Conservation (phyloP, 441 rosid genomes). For the Bruguiera hainesii region DNA sequence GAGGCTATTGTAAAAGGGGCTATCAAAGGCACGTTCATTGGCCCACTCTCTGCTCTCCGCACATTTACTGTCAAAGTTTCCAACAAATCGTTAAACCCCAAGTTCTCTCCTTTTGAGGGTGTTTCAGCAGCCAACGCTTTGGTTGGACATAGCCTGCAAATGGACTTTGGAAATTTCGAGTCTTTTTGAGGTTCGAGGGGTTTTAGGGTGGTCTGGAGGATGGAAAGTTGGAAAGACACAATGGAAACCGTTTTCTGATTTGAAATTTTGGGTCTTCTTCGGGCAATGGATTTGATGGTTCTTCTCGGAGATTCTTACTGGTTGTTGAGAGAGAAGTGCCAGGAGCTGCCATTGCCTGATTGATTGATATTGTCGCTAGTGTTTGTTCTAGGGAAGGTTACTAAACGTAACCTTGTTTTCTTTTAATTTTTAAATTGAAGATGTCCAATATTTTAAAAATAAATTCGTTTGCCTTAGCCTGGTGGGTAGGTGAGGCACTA, state of each 20-base stretch:
- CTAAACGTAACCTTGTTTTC: too few species aligned
- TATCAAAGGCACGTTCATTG: slow-evolving; percentile 61
- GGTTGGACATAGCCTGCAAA: slow-evolving; percentile 14
- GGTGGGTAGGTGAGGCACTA: too few species aligned
- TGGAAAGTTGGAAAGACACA: slow-evolving; percentile 18
- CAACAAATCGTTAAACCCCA: slow-evolving; percentile 49
- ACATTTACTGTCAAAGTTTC: slow-evolving; percentile 54
- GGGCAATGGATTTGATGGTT: not conserved
- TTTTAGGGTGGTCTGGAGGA: slow-evolving; percentile 12
- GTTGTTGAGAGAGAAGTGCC: slow-evolving; percentile 6
- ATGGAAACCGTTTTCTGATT: slow-evolving; percentile 22
- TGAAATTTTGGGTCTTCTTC: not conserved
- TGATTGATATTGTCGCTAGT: not conserved
- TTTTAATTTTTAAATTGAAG: too few species aligned
- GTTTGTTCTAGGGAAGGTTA: not conserved
- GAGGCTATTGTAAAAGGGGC: slow-evolving; percentile 77
- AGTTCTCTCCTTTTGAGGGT: slow-evolving; percentile 15
- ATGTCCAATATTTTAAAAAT: not conserved
- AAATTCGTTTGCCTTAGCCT: not conserved
- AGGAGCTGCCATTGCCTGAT: slow-evolving; percentile 7
- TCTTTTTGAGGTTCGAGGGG: slow-evolving; percentile 6
- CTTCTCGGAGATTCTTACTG: slow-evolving; percentile 8
- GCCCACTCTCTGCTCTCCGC: slow-evolving; percentile 62
- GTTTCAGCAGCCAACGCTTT: slow-evolving; percentile 22
- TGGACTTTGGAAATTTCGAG: slow-evolving; percentile 9